These are phyloP conservation scores for Remersonia thermophila DNA, from an alignment of 2,329 filamentous ascomycete genomes.

Conservation along the genomic window DNA sequence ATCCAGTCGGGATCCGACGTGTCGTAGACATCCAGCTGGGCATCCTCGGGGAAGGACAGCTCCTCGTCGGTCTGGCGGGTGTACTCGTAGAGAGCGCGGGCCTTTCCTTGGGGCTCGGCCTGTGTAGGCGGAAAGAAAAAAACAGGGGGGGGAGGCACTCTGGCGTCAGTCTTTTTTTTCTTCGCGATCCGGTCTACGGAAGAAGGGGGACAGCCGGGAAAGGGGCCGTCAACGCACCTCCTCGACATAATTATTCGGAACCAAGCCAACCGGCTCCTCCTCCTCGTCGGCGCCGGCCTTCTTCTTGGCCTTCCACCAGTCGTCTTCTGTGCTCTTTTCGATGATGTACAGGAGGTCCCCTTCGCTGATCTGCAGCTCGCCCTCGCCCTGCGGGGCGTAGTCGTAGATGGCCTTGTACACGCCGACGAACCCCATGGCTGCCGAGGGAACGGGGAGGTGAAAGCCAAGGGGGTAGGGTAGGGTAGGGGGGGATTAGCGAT, in stretches of 20 bases:
- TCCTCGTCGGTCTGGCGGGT: constrained; percentile 95
- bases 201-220: too few relatives aligned
- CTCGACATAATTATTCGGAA: constrained; percentile 92
- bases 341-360: constrained; percentile 82
- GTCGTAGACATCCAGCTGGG: constrained; percentile 73
- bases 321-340: constrained; percentile 63
- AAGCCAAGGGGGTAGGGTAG: background rate
- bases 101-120: constrained; percentile 50
- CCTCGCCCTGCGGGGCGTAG: constrained; percentile 75
- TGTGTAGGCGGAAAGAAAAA: constrained; percentile 19
- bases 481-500: background rate
- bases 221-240: constrained; percentile 45
- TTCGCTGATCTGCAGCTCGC: constrained; percentile 73
- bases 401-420: constrained; percentile 88
- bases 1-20: constrained; percentile 93
- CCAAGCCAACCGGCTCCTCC: constrained; percentile 78
- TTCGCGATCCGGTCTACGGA: too few relatives aligned
- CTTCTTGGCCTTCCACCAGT: constrained; percentile 97
- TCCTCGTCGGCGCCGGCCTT: constrained; percentile 72
- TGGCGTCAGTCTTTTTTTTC: too few relatives aligned
- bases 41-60: constrained; percentile 86
- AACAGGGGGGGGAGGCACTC: too few relatives aligned
- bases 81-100: constrained; percentile 96
- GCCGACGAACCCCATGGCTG: constrained; percentile 75
- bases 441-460: background rate